These are phyloP conservation scores for Phytophthora fragariaefolia DNA, from an alignment of 352 stramenopile species.

Conservation along the genomic window DNA sequence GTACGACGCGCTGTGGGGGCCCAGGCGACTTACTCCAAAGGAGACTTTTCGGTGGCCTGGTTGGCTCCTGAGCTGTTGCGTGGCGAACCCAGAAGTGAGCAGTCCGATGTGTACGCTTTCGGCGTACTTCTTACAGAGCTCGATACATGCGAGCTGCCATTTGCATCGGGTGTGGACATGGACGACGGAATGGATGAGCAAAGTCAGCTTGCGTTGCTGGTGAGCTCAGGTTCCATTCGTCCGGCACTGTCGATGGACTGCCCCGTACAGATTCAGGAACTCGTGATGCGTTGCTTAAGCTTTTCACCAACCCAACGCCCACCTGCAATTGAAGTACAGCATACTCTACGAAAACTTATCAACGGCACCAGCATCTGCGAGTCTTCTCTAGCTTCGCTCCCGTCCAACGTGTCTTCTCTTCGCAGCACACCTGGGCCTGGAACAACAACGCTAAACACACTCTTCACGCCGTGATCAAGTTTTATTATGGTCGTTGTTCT, in stretches of 20 bases:
- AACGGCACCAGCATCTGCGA: conserved; percentile 39
- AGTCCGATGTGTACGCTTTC: conserved; percentile 54
- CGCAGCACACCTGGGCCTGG: conserved; percentile 27
- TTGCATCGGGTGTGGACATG: conserved; percentile 45
- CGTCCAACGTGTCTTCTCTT: conserved; percentile 40
- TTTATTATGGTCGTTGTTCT: conserved; percentile 6
- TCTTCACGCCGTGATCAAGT: conserved; percentile 35
- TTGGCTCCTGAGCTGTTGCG: conserved; percentile 60
- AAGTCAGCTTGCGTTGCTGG: conserved; percentile 52
- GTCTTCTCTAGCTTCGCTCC: conserved; percentile 28
- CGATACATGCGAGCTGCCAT: conserved; percentile 62
- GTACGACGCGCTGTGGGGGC: conserved; percentile 27
- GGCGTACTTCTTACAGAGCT: conserved; percentile 66
- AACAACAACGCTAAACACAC: conserved; percentile 18
- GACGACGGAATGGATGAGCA: conserved; percentile 49
- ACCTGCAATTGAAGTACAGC: conserved; percentile 43
- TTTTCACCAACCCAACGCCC: conserved; percentile 53
- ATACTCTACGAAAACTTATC: conserved; percentile 49
- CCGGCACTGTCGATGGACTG: conserved; percentile 53
- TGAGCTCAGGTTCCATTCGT: conserved; percentile 56
- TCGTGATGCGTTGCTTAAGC: conserved; percentile 53
- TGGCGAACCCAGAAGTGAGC: conserved; percentile 37
- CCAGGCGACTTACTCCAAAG: conserved; percentile 19
- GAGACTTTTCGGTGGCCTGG: conserved; percentile 50
- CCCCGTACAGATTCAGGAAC: conserved; percentile 49